These are phyloP conservation scores for Coemansia umbellata DNA, from an alignment of 192 early-diverging fungal species.

Conservation along the genomic window DNA sequence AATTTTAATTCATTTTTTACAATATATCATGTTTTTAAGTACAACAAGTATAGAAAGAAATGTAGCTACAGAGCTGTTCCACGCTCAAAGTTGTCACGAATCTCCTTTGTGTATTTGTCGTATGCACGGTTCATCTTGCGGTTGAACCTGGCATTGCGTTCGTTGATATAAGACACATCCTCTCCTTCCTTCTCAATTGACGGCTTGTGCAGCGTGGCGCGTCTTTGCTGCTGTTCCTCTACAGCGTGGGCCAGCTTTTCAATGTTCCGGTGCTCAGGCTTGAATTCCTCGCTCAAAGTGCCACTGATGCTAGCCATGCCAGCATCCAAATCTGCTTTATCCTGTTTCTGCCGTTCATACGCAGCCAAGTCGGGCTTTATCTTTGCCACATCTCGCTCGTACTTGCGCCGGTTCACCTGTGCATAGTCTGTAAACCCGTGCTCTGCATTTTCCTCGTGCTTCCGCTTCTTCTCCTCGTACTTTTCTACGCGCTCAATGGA, in stretches of 20 bases:
- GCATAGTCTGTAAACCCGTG: constrained; percentile 81
- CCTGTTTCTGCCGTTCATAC: constrained; percentile 66
- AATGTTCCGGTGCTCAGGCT: constrained; percentile 62
- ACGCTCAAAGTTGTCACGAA: constrained; percentile 82
- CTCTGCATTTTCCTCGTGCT: constrained; percentile 54
- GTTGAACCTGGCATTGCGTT: constrained; percentile 93
- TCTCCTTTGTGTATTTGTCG: constrained; percentile 92
- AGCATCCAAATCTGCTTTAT: no score
- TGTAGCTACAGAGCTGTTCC: constrained; percentile 66
- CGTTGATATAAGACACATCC: constrained; percentile 95
- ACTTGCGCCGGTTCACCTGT: constrained; percentile 86
- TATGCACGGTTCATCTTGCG: constrained; percentile 93
- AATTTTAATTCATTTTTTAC: no score
- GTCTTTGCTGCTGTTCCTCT: constrained; percentile 68
- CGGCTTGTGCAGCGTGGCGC: constrained; percentile 51
- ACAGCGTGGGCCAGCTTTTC: constrained; percentile 68
- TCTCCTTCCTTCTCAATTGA: constrained; percentile 66
- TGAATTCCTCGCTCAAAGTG: constrained; percentile 23
- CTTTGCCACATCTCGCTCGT: constrained; percentile 69
- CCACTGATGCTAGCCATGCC: not conserved
- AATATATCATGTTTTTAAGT: no score
- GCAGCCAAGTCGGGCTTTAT: constrained; percentile 79
- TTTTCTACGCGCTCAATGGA: constrained; percentile 80
- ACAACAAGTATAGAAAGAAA: not conserved
- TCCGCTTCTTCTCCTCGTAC: constrained; percentile 67